A percentile compares a stretch with the other conserved stretches of the same genome.
phyloP scores from a whole-genome alignment of 176 grass and related monocot species.

The Alopecurus myosuroides region DNA sequence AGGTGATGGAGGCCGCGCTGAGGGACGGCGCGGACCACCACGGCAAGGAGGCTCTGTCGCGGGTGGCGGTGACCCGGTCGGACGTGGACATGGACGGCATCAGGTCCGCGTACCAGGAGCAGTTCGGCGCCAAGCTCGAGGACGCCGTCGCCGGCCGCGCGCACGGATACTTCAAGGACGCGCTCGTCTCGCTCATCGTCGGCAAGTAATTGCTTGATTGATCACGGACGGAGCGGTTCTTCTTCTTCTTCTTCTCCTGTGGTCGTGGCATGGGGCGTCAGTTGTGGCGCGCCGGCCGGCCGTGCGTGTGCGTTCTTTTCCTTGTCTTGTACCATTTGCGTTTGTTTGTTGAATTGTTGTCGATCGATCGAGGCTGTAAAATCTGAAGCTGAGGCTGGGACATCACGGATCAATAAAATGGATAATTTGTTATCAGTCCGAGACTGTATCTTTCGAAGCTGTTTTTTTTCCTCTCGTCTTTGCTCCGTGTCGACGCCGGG shows the following conservation, averaged over 20 bases:
- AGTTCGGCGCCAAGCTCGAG: slow-evolving; percentile 55
- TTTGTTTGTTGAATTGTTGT: background rate
- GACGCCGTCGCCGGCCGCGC: slow-evolving; percentile 53
- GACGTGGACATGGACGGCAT: slow-evolving; percentile 77
- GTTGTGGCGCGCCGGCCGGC: background rate
- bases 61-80: slow-evolving; percentile 70
- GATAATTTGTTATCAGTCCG: background rate
- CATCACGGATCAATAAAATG: background rate
- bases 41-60: slow-evolving; percentile 53
- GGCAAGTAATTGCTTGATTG: background rate
- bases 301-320: background rate
- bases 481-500: background rate
- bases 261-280: background rate
- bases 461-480: background rate
- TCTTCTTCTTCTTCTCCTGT: background rate
- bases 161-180: slow-evolving; percentile 71
- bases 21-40: slow-evolving; percentile 46
- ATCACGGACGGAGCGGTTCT: background rate
- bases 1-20: slow-evolving; percentile 53
- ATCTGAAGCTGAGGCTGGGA: background rate
- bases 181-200: slow-evolving; percentile 66
- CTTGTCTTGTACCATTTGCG: too few relatives aligned
- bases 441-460: background rate
- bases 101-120: slow-evolving; percentile 40
- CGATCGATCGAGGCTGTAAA: background rate